Conservation (phyloP, 140 eudicot genomes). For the Senecio squalidus region DNA sequence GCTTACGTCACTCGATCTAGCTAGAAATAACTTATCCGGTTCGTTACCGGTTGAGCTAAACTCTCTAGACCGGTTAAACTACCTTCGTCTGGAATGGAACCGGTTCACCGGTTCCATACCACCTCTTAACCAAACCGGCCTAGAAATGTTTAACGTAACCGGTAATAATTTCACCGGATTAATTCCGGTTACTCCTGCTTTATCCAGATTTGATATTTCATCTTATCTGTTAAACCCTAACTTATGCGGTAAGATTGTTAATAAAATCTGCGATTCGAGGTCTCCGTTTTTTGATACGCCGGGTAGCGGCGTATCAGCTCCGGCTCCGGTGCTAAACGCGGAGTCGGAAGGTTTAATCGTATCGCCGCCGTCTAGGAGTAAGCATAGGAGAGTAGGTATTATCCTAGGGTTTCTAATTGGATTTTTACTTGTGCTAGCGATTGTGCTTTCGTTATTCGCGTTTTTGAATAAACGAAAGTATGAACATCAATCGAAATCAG, state of each 20-base stretch:
- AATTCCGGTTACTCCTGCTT: slow-evolving; percentile 48
- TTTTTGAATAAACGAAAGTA: slow-evolving; percentile 29
- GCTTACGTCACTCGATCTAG: slow-evolving; percentile 46
- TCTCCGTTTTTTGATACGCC: slow-evolving; percentile 56
- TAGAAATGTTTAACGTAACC: slow-evolving; percentile 57
- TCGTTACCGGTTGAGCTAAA: slow-evolving; percentile 38
- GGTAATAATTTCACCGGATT: slow-evolving; percentile 64
- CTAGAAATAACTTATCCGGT: slow-evolving; percentile 60
- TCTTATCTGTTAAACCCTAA: slow-evolving; percentile 52
- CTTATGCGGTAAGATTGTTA: slow-evolving; percentile 64
- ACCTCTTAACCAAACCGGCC: slow-evolving; percentile 55
- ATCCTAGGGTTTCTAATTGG: slow-evolving; percentile 54
- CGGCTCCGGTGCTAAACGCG: slow-evolving; percentile 43
- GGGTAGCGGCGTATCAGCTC: slow-evolving; percentile 39
- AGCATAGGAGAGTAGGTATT: slow-evolving; percentile 38
- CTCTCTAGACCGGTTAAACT: slow-evolving; percentile 44
- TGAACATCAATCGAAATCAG: slow-evolving; percentile 25
- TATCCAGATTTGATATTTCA: slow-evolving; percentile 32
- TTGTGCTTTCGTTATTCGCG: slow-evolving; percentile 36
- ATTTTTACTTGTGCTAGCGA: slow-evolving; percentile 38
- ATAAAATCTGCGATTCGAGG: slow-evolving; percentile 44
- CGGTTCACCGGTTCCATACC: slow-evolving; percentile 63
- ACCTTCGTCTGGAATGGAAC: slow-evolving; percentile 68
- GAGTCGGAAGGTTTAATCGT: slow-evolving; percentile 37
- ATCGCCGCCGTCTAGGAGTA: slow-evolving; percentile 36